Base-by-base conservation (phyloP, 805 yeast species). In the Pichia membranifaciens region DNA sequence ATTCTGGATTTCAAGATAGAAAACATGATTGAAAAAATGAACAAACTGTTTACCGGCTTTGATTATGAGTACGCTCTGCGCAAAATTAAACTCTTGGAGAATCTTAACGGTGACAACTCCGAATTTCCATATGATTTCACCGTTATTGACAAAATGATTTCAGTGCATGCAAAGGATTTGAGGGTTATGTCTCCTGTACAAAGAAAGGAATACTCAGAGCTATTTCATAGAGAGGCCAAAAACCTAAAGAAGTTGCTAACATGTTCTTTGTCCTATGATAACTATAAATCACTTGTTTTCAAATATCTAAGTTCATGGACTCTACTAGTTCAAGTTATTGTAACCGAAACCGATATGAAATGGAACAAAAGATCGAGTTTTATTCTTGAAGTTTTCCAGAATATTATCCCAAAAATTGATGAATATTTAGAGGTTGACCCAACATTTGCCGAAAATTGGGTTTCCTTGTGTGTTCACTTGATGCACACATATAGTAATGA, bases 231-330 rank as follows among this genome's bases (percentile, higher is more conserved):
- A 2, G 65, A 61, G 44, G 64, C 61, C 0, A 51, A 50, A 8
- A 53, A 56, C 16, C 50, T 76, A 28, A 57, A 64, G 22, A 66
- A 62, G 5, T 71, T 72, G 45, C 56, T 81, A 28, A 66, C 70
- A 0, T 75, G 75, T 54, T 69, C 71, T 21, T 56, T 78, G 13
- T 65, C 78, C n/a, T 69, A 68, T 37, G 69, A 70, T 38, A 70
- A 71, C 35, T 73, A 79, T 54, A 73, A 73, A 51, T 61, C 71
- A 1, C 68, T 71, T 8, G 93, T 84, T 51, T 66, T 84, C 41
- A 66, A 74, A 13, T 78, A 83, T 48, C 66, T 91, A 25, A 87
- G 82, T 58, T 77, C 95, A 0, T 91, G 98, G 98, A 81, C 82
- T 20, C 83, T 82, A 54, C 64, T 90, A 43, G 81, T 87, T 21